Percentiles rank a stretch among this genome's conserved stretches.
Conservation (phyloP, 345 rosid genomes). For the Heritiera littoralis region DNA sequence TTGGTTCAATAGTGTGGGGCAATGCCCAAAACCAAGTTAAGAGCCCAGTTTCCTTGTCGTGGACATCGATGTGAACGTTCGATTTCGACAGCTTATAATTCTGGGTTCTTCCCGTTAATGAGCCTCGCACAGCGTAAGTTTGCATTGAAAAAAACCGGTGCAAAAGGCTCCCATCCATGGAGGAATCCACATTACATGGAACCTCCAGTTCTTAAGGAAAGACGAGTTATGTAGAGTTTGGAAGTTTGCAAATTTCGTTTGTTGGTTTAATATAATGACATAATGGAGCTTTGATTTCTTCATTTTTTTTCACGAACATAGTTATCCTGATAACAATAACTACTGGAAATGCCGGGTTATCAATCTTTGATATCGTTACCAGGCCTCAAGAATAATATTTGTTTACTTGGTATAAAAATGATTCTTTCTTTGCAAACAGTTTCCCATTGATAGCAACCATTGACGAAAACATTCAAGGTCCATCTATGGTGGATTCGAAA, state of each 20-base stretch:
- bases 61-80: slow-evolving; percentile 39
- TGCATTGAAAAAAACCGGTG: neutral
- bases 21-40: slow-evolving; percentile 59
- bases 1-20: slow-evolving; percentile 72
- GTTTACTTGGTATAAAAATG: neutral
- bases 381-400: neutral
- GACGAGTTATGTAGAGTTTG: neutral
- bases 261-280: slow-evolving; percentile 7
- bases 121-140: neutral
- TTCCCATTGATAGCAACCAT: neutral
- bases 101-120: neutral
- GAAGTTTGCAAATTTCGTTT: neutral
- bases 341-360: no score
- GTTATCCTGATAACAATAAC: neutral
- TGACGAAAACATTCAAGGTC: neutral
- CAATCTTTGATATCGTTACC: no score
- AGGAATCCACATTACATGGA: neutral
- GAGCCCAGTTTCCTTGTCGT: slow-evolving; percentile 72
- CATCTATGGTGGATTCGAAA: neutral
- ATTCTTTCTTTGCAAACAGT: neutral
- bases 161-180: neutral
- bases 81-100: neutral
- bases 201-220: neutral
- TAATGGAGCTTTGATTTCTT: neutral
- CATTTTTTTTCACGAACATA: neutral